phyloP scores from a whole-genome alignment of 2,329 filamentous ascomycete species.

The Esteya vermicola region DNA sequence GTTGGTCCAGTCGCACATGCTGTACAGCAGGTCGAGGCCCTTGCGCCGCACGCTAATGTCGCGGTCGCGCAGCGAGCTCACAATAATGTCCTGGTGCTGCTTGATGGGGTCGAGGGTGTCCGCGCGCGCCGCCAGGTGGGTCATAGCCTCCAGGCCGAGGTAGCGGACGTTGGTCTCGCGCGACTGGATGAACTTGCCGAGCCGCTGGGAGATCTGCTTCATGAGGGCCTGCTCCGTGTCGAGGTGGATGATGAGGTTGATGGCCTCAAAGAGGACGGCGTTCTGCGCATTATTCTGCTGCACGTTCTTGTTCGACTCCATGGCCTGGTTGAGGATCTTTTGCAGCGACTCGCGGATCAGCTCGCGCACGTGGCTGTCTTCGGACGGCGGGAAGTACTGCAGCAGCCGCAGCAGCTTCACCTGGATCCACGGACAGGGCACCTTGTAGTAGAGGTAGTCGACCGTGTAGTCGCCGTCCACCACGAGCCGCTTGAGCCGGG shows the following conservation, averaged over 20 bases:
- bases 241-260: constrained; percentile 94
- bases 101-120: constrained; percentile 96
- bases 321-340: constrained; percentile 77
- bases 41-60: constrained; percentile 96
- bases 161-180: constrained; percentile 96
- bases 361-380: constrained; percentile 81
- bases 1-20: constrained; percentile 98
- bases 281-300: constrained; percentile 99
- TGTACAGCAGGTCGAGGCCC: constrained; percentile 90
- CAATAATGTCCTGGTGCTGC: constrained; percentile 91
- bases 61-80: constrained; percentile 83
- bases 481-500: constrained; percentile 74
- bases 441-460: constrained; percentile 97
- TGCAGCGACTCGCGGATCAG: constrained; percentile 87
- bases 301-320: constrained; percentile 94
- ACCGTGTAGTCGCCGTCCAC: constrained; percentile 79
- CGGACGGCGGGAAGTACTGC: constrained; percentile 93
- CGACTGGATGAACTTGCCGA: constrained; percentile 93
- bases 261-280: constrained; percentile 93
- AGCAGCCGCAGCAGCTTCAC: constrained; percentile 83
- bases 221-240: constrained; percentile 90
- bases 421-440: constrained; percentile 98
- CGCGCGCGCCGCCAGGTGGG: constrained; percentile 82
- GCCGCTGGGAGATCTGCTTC: constrained; percentile 81
- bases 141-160: constrained; percentile 93